A percentile compares a stretch with the other conserved stretches of the same genome.
Conservation (phyloP, 73 alveolate species). For the Paramecium caudatum region DNA sequence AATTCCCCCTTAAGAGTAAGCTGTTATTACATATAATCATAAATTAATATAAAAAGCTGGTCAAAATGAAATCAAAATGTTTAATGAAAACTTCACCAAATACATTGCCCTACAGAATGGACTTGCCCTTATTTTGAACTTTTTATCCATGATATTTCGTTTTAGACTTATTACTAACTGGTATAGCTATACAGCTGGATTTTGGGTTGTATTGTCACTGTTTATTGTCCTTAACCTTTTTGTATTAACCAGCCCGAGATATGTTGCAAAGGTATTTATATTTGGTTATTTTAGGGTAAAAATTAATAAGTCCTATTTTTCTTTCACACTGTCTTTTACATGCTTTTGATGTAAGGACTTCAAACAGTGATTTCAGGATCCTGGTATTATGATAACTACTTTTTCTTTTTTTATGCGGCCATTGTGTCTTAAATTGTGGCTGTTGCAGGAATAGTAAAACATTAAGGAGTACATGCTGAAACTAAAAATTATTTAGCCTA, state of each 20-base stretch:
- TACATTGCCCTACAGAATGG: background rate
- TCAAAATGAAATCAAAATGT: background rate
- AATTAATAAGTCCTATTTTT: background rate
- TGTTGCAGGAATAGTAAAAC: no score
- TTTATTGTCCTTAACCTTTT: background rate
- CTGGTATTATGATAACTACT: no score
- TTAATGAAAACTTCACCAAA: background rate
- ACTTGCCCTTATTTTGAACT: background rate
- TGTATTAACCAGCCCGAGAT: background rate
- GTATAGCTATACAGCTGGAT: background rate
- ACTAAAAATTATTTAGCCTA: no score
- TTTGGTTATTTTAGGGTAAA: background rate
- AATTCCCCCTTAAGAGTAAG: no score
- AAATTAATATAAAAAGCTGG: constrained; percentile 31
- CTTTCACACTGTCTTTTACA: background rate
- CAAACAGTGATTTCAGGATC: background rate
- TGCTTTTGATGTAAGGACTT: background rate
- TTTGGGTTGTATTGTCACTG: background rate
- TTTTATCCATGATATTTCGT: background rate
- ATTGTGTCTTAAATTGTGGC: no score
- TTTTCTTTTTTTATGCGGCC: no score
- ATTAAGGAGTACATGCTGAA: no score
- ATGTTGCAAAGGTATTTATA: background rate
- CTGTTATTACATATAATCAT: no score
- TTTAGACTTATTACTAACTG: background rate